Evolutionary conservation across 352 stramenopile genomes (phyloP).

Genomic region (Pythium aristosporum): DNA sequence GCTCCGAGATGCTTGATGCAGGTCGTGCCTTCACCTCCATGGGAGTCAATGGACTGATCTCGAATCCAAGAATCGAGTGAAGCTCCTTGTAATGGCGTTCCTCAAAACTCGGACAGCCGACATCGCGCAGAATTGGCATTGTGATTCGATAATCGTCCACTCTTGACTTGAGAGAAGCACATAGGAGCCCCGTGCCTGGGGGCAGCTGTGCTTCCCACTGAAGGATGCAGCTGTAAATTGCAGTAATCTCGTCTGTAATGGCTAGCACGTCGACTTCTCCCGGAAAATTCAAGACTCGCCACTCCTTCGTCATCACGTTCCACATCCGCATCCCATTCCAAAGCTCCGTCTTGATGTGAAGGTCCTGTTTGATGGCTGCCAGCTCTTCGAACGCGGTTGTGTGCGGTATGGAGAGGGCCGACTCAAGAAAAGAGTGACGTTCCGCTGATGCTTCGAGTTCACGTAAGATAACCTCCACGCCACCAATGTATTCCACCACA

Average conservation of each 20-base stretch:
- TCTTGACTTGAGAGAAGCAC: slow-evolving; percentile 59
- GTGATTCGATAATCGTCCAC: slow-evolving; percentile 84
- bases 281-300: slow-evolving; percentile 54
- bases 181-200: slow-evolving; percentile 45
- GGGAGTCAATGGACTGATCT: slow-evolving; percentile 36
- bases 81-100: slow-evolving; percentile 61
- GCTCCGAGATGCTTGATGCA: background rate
- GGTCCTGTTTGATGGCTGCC: slow-evolving; percentile 62
- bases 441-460: slow-evolving; percentile 34
- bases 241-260: slow-evolving; percentile 67
- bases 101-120: slow-evolving; percentile 60
- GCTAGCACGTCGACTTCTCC: slow-evolving; percentile 61
- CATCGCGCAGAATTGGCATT: slow-evolving; percentile 71
- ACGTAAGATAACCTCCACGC: slow-evolving; percentile 35
- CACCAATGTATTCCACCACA: slow-evolving; percentile 45
- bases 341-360: slow-evolving; percentile 77
- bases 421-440: slow-evolving; percentile 55
- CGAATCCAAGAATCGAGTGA: slow-evolving; percentile 72
- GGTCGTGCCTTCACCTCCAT: background rate
- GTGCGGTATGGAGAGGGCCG: slow-evolving; percentile 52
- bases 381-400: slow-evolving; percentile 82
- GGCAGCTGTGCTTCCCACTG: slow-evolving; percentile 54
- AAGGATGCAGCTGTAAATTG: slow-evolving; percentile 52
- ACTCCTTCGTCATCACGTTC: slow-evolving; percentile 42
- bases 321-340: slow-evolving; percentile 81